Percentiles rank a stretch among this genome's conserved stretches.
These are phyloP conservation scores for Claviceps sp. DNA, from an alignment of 2,329 filamentous ascomycete genomes.

Conservation along the genomic window DNA sequence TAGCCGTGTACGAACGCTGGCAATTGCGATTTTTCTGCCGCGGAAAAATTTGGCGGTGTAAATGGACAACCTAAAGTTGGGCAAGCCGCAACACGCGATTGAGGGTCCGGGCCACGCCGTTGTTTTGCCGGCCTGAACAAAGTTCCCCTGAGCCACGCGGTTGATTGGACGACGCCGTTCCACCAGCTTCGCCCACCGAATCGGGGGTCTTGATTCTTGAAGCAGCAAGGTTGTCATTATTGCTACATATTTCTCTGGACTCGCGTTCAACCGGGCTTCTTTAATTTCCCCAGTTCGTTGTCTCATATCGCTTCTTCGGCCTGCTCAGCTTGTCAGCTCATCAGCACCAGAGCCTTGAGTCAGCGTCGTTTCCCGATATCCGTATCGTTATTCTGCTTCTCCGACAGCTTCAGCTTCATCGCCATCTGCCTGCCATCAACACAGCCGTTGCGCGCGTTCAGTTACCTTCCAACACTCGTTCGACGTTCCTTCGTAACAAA, in stretches of 20 bases:
- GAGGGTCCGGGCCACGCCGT: slow-evolving; percentile 2
- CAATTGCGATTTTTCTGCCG: slow-evolving; percentile 12
- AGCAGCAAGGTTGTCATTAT: not conserved
- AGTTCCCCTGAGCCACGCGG: slow-evolving; percentile 12
- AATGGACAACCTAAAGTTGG: not conserved
- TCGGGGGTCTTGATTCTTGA: not conserved
- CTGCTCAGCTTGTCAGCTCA: not conserved
- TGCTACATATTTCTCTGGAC: not conserved
- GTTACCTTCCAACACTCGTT: not conserved
- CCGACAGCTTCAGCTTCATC: slow-evolving; percentile 1
- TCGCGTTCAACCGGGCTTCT: slow-evolving; percentile 1
- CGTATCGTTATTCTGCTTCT: slow-evolving; percentile 1
- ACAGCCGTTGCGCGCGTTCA: not conserved
- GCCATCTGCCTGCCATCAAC: not conserved
- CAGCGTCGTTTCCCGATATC: not conserved
- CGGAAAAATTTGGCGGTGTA: slow-evolving; percentile 14
- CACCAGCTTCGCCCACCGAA: not conserved
- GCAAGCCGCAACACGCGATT: not conserved
- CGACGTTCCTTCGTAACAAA: not conserved
- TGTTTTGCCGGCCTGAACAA: slow-evolving; percentile 9
- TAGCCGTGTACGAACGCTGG: not conserved
- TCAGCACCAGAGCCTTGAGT: not conserved
- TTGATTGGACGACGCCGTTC: slow-evolving; percentile 25
- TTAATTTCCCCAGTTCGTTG: slow-evolving; percentile 7
- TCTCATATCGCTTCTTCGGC: slow-evolving; percentile 8